Percentiles rank a stretch among this genome's conserved stretches.
phyloP scores from a whole-genome alignment of 208 protist genomes.

The Trypanosoma boissoni region DNA sequence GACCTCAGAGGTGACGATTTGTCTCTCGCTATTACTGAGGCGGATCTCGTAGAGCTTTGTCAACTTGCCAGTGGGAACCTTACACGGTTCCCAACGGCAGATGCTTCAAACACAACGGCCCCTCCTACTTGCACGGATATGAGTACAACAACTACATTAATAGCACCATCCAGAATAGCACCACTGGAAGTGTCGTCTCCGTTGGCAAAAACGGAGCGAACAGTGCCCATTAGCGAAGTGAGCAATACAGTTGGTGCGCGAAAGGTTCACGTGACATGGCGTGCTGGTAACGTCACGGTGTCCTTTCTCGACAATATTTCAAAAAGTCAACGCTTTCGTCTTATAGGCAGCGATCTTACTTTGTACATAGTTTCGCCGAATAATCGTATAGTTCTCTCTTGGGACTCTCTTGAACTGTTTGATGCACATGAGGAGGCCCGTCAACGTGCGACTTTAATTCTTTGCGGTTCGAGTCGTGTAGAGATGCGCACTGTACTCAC shows the following conservation, averaged over 20 bases:
- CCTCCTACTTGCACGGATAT: neutral
- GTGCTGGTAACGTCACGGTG: conserved; percentile 10
- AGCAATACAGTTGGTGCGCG: neutral
- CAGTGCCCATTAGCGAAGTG: neutral
- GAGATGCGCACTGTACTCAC: conserved; percentile 53
- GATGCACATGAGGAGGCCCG: conserved; percentile 42
- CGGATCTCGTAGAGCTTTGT: conserved; percentile 55
- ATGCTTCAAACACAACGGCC: neutral
- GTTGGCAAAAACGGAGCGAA: neutral
- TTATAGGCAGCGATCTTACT: conserved; percentile 15
- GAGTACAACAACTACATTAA: neutral
- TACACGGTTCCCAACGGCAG: conserved; percentile 23
- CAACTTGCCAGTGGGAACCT: conserved; percentile 61
- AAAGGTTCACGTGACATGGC: conserved; percentile 19
- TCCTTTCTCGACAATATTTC: conserved; percentile 14
- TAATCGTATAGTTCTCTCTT: conserved; percentile 34
- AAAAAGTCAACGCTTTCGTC: conserved; percentile 11
- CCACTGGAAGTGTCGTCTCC: neutral
- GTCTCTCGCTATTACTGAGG: conserved; percentile 35
- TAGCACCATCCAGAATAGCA: neutral
- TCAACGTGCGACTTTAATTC: conserved; percentile 38
- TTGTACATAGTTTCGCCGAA: conserved; percentile 9
- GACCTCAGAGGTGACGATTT: conserved; percentile 54
- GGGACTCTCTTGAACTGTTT: conserved; percentile 58
- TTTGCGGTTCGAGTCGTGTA: conserved; percentile 53